Conservation (phyloP, 2,329 filamentous ascomycete genomes). For the Colletotrichum tanaceti region DNA sequence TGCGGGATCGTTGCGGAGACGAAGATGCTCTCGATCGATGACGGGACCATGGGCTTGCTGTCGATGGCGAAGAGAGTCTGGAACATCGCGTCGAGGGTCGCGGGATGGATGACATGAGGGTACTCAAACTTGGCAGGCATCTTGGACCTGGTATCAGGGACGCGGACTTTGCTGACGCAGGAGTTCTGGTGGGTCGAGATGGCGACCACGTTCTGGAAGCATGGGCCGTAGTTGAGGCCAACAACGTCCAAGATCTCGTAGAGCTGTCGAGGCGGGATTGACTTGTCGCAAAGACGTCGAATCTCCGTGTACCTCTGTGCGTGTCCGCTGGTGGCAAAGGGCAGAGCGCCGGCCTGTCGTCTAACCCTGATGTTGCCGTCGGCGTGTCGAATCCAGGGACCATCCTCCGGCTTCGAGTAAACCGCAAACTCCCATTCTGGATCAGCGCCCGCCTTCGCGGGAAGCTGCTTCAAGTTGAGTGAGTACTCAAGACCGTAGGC, state of each 20-base stretch:
- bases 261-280: slow-evolving; percentile 56
- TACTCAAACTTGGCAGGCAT: slow-evolving; percentile 68
- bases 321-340: slow-evolving; percentile 14
- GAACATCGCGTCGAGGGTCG: slow-evolving; percentile 67
- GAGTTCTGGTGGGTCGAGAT: slow-evolving; percentile 49
- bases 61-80: slow-evolving; percentile 63
- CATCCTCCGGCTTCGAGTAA: slow-evolving; percentile 57
- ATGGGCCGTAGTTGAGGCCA: slow-evolving; percentile 63
- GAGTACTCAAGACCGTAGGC: slow-evolving; percentile 62
- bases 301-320: slow-evolving; percentile 44
- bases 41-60: slow-evolving; percentile 61
- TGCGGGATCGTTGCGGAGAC: slow-evolving; percentile 55
- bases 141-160: slow-evolving; percentile 61
- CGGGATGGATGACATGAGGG: slow-evolving; percentile 67
- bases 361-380: slow-evolving; percentile 42
- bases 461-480: slow-evolving; percentile 55
- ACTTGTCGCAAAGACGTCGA: slow-evolving; percentile 48
- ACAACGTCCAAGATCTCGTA: slow-evolving; percentile 63
- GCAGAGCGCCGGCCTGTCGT: neutral
- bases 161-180: slow-evolving; percentile 54
- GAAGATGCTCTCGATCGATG: slow-evolving; percentile 58
- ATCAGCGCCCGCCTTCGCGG: slow-evolving; percentile 29
- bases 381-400: slow-evolving; percentile 38
- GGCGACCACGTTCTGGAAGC: slow-evolving; percentile 61
- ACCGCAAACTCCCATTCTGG: slow-evolving; percentile 56